phyloP scores from a whole-genome alignment of 106 monocot species.

The Dendrobium huoshanense region DNA sequence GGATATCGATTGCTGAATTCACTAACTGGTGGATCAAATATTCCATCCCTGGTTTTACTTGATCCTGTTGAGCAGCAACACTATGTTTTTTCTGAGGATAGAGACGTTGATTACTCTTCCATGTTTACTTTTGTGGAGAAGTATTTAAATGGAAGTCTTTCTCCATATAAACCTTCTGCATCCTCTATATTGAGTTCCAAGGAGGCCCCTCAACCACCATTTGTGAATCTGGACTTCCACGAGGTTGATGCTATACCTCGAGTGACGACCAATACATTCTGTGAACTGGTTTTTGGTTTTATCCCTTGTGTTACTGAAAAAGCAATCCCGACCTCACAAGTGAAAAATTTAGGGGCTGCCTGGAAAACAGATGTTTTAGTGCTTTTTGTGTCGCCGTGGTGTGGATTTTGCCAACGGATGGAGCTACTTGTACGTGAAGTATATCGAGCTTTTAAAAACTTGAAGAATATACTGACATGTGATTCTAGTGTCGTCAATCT shows the following conservation, averaged over 20 bases:
- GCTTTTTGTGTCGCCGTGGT: conserved; percentile 74
- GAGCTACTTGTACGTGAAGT: conserved; percentile 89
- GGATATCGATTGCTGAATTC: conserved; percentile 52
- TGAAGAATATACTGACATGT: conserved; percentile 20
- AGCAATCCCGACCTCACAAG: conserved; percentile 6
- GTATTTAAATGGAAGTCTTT: conserved; percentile 65
- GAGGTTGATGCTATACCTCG: conserved; percentile 68
- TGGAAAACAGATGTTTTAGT: conserved; percentile 71
- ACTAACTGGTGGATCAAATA: conserved; percentile 51
- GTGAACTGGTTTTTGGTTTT: conserved; percentile 55
- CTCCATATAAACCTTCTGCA: conserved; percentile 60
- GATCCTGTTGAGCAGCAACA: conserved; percentile 65
- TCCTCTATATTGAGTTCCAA: conserved; percentile 26
- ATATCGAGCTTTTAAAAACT: conserved; percentile 50
- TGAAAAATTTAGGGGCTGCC: conserved; percentile 15
- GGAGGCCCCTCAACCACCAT: conserved; percentile 63
- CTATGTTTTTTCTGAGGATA: conserved; percentile 47
- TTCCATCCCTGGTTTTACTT: conserved; percentile 75
- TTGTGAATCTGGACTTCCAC: conserved; percentile 88
- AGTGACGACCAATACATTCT: conserved; percentile 49
- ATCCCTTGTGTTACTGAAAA: conserved; percentile 23
- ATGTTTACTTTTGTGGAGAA: conserved; percentile 46
- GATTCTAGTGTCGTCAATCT: conserved; percentile 9
- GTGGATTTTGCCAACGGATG: conserved; percentile 86
- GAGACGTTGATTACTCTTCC: conserved; percentile 42